Evolutionary conservation across 2,329 filamentous ascomycete genomes (phyloP).

Genomic region (Cercospora sp.): DNA sequence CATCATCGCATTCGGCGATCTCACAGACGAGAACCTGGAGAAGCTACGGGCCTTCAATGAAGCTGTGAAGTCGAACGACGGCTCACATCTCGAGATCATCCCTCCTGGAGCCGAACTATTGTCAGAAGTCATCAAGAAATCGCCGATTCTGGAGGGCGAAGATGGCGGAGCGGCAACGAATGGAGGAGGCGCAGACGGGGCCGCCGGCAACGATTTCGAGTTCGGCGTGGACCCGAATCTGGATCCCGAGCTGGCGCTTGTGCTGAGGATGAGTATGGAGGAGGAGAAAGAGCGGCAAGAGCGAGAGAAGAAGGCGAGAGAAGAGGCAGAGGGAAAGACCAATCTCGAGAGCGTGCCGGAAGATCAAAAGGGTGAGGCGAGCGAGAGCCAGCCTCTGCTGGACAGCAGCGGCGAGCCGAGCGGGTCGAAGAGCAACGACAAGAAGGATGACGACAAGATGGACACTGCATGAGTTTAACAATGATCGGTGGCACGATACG

Average conservation of each 20-base stretch:
- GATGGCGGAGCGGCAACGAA: constrained; percentile 60
- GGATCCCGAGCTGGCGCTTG: constrained; percentile 91
- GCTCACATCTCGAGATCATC: constrained; percentile 86
- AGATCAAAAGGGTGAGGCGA: constrained; percentile 61
- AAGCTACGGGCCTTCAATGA: constrained; percentile 95
- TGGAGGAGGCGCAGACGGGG: constrained; percentile 45
- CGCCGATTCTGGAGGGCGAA: constrained; percentile 86
- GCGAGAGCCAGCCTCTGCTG: constrained; percentile 56
- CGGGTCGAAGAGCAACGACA: constrained; percentile 29
- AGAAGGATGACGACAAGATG: constrained; percentile 37
- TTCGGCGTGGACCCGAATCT: constrained; percentile 88
- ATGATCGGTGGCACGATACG: not conserved
- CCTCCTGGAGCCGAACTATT: constrained; percentile 88
- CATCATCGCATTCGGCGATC: constrained; percentile 90
- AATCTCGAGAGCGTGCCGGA: constrained; percentile 74
- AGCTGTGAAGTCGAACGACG: constrained; percentile 85
- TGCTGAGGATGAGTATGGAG: constrained; percentile 95
- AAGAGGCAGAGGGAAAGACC: constrained; percentile 67
- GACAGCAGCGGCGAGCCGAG: constrained; percentile 32
- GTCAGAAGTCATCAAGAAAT: constrained; percentile 85
- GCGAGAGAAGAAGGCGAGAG: constrained; percentile 73
- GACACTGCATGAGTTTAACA: constrained; percentile 32
- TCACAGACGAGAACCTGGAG: constrained; percentile 81
- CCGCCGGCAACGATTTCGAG: constrained; percentile 67
- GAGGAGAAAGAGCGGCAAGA: constrained; percentile 95